Percentiles rank a stretch among this genome's conserved stretches.
These are phyloP conservation scores for Hygrophila difformis DNA, from an alignment of 257 asterid genomes.

Conservation along the genomic window DNA sequence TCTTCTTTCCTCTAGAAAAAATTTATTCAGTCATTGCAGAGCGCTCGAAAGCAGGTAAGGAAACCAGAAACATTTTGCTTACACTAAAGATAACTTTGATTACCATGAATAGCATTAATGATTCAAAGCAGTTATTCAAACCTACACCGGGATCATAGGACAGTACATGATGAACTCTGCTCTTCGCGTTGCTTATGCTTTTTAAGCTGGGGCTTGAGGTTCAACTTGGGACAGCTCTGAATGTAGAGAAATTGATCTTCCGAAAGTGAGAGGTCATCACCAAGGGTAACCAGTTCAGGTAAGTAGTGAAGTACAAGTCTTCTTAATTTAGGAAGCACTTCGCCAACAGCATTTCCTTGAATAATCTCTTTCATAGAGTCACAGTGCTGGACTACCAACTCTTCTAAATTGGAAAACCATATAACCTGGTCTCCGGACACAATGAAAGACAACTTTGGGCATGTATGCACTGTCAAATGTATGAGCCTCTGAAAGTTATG, in stretches of 20 bases:
- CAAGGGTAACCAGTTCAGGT: slow-evolving; percentile 11
- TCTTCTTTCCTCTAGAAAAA: too few species aligned
- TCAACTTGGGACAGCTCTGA: slow-evolving; percentile 1
- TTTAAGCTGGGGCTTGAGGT: not conserved
- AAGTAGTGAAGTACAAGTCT: slow-evolving; percentile 11
- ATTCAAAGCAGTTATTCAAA: too few species aligned
- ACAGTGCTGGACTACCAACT: slow-evolving; percentile 17
- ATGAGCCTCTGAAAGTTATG: slow-evolving; percentile 14
- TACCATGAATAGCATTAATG: too few species aligned
- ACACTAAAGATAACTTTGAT: too few species aligned
- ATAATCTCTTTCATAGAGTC: slow-evolving; percentile 7
- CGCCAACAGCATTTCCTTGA: not conserved
- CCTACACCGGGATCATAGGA: too few species aligned
- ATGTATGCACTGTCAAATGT: slow-evolving; percentile 4
- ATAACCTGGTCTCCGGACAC: too few species aligned
- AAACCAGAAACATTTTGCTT: too few species aligned
- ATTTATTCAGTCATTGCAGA: too few species aligned
- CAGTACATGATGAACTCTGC: not conserved
- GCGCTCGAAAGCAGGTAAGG: too few species aligned
- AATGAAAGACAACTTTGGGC: too few species aligned
- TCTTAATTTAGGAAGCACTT: slow-evolving; percentile 11
- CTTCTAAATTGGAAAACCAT: slow-evolving; percentile 16
- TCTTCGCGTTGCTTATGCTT: not conserved
- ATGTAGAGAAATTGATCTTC: not conserved
- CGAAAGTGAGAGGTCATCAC: not conserved